Percentiles rank a stretch among this genome's conserved stretches.
Conservation (phyloP, 768 basidiomycete species). For the Polyporus arcularius region DNA sequence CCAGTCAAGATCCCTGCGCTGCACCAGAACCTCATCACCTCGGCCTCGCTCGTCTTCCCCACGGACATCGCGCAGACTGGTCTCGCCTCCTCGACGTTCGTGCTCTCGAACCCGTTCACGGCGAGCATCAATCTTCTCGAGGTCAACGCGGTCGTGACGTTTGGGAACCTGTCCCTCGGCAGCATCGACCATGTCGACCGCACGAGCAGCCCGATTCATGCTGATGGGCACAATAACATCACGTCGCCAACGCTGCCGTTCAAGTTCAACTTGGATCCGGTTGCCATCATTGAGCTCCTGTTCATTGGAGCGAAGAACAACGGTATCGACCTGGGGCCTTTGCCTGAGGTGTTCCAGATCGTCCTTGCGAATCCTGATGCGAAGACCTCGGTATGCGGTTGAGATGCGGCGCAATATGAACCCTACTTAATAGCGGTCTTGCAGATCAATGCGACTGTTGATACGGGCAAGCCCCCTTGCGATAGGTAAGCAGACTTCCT, state of each 20-base stretch:
- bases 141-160: slow-evolving; percentile 55
- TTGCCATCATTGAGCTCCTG: slow-evolving; percentile 61
- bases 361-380: slow-evolving; percentile 50
- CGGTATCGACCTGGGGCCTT: slow-evolving; percentile 61
- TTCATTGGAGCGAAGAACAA: slow-evolving; percentile 51
- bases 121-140: slow-evolving; percentile 66
- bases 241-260: slow-evolving; percentile 61
- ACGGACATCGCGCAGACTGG: slow-evolving; percentile 61
- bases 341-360: slow-evolving; percentile 55
- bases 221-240: slow-evolving; percentile 56
- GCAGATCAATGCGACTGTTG: slow-evolving; percentile 58
- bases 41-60: slow-evolving; percentile 60
- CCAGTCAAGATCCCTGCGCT: slow-evolving; percentile 67
- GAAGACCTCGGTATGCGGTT: slow-evolving; percentile 55
- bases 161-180: slow-evolving; percentile 57
- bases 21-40: slow-evolving; percentile 59
- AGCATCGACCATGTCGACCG: slow-evolving; percentile 56
- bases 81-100: slow-evolving; percentile 57
- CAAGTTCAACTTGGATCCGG: slow-evolving; percentile 63
- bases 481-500: slow-evolving; percentile 44
- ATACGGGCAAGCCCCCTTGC: slow-evolving; percentile 54
- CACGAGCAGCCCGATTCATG: slow-evolving; percentile 59
- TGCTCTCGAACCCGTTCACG: slow-evolving; percentile 68
- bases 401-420: no score
- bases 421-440: no score